These are phyloP conservation scores for Thoreauomyces humboldtii DNA, from an alignment of 192 early-diverging fungal genomes.

Conservation along the genomic window DNA sequence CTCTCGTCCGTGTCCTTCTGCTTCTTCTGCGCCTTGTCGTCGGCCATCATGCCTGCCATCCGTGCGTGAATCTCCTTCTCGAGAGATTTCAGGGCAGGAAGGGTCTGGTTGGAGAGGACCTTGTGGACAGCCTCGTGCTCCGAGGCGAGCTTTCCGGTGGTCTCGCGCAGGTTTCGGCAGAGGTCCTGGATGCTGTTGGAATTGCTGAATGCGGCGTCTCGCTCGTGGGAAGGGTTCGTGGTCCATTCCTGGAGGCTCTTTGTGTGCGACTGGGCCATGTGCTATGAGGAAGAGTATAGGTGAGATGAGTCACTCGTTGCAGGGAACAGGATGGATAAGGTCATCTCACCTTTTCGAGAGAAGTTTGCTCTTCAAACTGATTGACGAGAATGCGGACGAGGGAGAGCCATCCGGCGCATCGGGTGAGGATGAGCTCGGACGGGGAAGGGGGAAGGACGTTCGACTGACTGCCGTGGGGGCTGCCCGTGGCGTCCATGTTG, in stretches of 20 bases:
- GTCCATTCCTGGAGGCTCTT: conserved; percentile 11
- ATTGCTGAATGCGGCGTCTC: conserved; percentile 11
- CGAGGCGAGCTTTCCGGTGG: neutral
- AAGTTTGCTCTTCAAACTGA: conserved; percentile 20
- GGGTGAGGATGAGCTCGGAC: conserved; percentile 15
- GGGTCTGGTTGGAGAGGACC: conserved; percentile 12
- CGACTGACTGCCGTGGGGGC: neutral
- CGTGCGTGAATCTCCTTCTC: conserved; percentile 12
- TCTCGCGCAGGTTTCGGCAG: conserved; percentile 9
- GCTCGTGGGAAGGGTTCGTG: conserved; percentile 15
- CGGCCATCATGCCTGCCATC: conserved; percentile 19
- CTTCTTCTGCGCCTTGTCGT: conserved; percentile 15
- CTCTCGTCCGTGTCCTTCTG: conserved; percentile 24
- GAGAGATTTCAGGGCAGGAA: conserved; percentile 5
- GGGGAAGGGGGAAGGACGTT: conserved; percentile 13
- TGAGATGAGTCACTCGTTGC: too few species aligned
- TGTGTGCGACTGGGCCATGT: conserved; percentile 9
- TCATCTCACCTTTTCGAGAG: conserved; percentile 22
- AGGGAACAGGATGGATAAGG: too few species aligned
- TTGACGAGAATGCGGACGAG: conserved; percentile 12
- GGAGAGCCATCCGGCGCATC: conserved; percentile 24
- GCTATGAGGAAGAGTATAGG: too few species aligned
- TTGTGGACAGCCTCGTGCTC: conserved; percentile 22
- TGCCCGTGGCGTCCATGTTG: neutral
- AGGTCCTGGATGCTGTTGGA: conserved; percentile 1